Conservation (phyloP, 2,329 filamentous ascomycete genomes). For the Plectosphaerella cucumerina region DNA sequence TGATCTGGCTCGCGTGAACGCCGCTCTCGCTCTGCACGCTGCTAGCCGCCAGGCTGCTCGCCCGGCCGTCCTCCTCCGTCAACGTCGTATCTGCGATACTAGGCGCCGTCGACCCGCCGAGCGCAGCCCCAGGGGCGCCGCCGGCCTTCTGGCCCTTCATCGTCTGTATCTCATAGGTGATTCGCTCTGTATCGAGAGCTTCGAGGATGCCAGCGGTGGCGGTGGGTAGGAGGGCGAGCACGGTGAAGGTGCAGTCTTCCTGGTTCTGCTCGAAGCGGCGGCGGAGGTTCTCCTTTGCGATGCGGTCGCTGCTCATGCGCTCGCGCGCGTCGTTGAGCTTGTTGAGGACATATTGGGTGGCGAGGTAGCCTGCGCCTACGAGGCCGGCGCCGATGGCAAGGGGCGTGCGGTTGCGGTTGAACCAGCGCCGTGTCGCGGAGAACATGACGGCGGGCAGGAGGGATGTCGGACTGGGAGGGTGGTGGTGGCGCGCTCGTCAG, state of each 20-base stretch:
- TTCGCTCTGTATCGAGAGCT: conserved; percentile 84
- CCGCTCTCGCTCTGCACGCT: conserved; percentile 80
- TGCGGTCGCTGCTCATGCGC: conserved; percentile 93
- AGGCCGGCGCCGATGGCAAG: conserved; percentile 85
- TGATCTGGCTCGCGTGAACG: conserved; percentile 75
- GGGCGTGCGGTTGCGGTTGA: conserved; percentile 85
- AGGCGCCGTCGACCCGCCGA: conserved; percentile 48
- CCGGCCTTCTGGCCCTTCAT: conserved; percentile 64
- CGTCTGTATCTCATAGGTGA: conserved; percentile 90
- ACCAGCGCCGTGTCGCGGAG: conserved; percentile 78
- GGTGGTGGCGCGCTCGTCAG: no score
- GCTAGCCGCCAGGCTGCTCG: conserved; percentile 55
- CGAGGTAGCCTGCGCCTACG: conserved; percentile 84
- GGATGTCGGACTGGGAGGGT: background rate
- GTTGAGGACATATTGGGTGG: conserved; percentile 84
- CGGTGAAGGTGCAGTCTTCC: conserved; percentile 96
- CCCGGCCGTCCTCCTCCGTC: conserved; percentile 69
- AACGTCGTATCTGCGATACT: conserved; percentile 67
- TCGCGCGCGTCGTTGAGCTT: conserved; percentile 93
- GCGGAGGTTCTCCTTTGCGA: conserved; percentile 93
- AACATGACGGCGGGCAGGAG: conserved; percentile 42
- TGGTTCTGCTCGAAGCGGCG: conserved; percentile 98
- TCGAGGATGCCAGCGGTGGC: conserved; percentile 86
- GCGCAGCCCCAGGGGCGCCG: background rate
- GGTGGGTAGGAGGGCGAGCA: conserved; percentile 90